Conservation (phyloP, 1,284 basidiomycete species). For the Polyporus tsugae region DNA sequence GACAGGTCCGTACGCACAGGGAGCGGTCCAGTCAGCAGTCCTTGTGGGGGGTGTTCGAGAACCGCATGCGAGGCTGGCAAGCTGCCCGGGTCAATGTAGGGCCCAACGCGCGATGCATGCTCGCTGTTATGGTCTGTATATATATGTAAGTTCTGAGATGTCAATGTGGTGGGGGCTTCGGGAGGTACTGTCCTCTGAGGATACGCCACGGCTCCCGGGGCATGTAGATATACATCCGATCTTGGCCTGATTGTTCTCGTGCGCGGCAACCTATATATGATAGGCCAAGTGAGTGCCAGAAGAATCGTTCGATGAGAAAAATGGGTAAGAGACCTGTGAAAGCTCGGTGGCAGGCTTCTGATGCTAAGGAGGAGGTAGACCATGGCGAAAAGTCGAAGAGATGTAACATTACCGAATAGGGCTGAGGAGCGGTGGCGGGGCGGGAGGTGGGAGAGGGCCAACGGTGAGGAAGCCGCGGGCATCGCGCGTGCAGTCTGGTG, state of each 20-base stretch:
- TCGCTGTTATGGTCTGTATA: not conserved
- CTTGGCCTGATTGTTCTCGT: too few species aligned
- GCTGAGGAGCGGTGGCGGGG: too few species aligned
- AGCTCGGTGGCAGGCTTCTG: not conserved
- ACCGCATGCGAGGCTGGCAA: not conserved
- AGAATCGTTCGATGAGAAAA: too few species aligned
- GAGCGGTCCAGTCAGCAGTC: not conserved
- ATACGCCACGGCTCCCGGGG: too few species aligned
- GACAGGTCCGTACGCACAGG: constrained; percentile 7
- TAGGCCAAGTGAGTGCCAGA: too few species aligned
- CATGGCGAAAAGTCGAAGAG: too few species aligned
- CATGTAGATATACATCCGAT: too few species aligned
- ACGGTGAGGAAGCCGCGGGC: constrained; percentile 12
- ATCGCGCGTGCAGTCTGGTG: not conserved
- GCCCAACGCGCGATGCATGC: not conserved
- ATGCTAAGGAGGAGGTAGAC: too few species aligned
- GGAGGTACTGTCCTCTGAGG: too few species aligned
- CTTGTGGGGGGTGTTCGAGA: not conserved
- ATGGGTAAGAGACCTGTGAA: too few species aligned
- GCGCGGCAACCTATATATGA: too few species aligned
- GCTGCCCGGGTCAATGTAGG: not conserved
- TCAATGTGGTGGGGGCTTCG: not conserved
- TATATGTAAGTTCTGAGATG: not conserved
- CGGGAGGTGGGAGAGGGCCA: not conserved
- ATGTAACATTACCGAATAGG: too few species aligned